Conservation (phyloP, 2,329 filamentous ascomycete species). For the Monosporascus sp. region DNA sequence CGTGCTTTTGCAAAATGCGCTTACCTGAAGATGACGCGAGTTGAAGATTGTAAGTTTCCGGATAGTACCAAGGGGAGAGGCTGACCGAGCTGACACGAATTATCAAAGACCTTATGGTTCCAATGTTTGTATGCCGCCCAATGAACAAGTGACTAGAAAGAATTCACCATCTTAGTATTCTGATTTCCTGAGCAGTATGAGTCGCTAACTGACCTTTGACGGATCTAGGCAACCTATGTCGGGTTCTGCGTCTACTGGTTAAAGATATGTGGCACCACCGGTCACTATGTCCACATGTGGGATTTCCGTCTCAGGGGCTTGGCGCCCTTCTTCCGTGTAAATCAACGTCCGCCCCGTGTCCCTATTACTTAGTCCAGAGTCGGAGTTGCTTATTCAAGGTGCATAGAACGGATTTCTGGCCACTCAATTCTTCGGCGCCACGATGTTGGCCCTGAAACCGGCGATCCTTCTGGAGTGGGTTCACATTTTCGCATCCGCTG, state of each 20-base stretch:
- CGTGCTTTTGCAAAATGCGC: conserved; percentile 11
- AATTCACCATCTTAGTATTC: no score
- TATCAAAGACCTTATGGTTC: conserved; percentile 4
- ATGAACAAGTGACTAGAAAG: no score
- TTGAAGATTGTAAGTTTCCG: conserved; percentile 16
- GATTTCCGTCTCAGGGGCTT: no score
- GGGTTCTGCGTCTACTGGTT: no score
- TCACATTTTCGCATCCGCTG: background rate
- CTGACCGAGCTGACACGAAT: background rate
- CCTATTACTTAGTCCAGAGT: no score
- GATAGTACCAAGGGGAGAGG: background rate
- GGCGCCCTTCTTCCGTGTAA: no score
- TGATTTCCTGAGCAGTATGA: no score
- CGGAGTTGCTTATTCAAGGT: conserved; percentile 1
- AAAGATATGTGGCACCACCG: no score
- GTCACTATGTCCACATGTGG: no score
- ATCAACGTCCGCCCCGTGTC: no score
- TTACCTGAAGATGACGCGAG: conserved; percentile 3
- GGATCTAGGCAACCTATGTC: no score
- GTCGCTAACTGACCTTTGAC: no score
- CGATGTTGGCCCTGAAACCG: conserved; percentile 11
- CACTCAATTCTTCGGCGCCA: conserved; percentile 36
- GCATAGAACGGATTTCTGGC: conserved; percentile 18
- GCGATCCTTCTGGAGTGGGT: background rate
- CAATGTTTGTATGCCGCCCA: conserved; percentile 1